Conservation (phyloP, 805 yeast species). For the Debaryomyces hansenii region DNA sequence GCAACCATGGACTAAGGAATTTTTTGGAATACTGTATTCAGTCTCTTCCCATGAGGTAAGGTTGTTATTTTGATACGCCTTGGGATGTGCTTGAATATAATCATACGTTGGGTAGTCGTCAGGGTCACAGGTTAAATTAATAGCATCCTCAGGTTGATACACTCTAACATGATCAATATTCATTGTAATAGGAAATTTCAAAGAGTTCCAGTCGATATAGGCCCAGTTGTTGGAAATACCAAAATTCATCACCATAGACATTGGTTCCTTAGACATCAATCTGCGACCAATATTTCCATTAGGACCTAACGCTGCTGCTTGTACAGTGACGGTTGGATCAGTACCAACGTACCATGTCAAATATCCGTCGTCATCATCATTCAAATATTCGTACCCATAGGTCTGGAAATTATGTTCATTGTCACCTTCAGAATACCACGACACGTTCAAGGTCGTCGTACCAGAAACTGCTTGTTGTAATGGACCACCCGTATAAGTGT, state of each 20-base stretch:
- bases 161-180: constrained; percentile 82
- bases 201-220: constrained; percentile 83
- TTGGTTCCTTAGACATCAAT: constrained; percentile 83
- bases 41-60: constrained; percentile 72
- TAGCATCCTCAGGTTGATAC: constrained; percentile 73
- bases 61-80: constrained; percentile 70
- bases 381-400: constrained; percentile 74
- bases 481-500: constrained; percentile 90
- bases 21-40: constrained; percentile 55
- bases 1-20: constrained; percentile 24
- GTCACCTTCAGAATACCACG: constrained; percentile 76
- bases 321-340: constrained; percentile 70
- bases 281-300: constrained; percentile 90
- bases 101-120: constrained; percentile 78
- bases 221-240: constrained; percentile 95
- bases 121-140: constrained; percentile 82
- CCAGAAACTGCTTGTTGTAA: constrained; percentile 91
- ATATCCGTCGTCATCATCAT: constrained; percentile 67
- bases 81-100: constrained; percentile 69
- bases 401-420: constrained; percentile 59
- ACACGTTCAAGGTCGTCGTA: constrained; percentile 69
- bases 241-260: constrained; percentile 83
- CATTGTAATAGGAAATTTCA: constrained; percentile 77
- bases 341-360: constrained; percentile 86
- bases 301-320: constrained; percentile 77